Conservation (phyloP, 495 filamentous ascomycete species). For the Hypoxylon lenormandii region DNA sequence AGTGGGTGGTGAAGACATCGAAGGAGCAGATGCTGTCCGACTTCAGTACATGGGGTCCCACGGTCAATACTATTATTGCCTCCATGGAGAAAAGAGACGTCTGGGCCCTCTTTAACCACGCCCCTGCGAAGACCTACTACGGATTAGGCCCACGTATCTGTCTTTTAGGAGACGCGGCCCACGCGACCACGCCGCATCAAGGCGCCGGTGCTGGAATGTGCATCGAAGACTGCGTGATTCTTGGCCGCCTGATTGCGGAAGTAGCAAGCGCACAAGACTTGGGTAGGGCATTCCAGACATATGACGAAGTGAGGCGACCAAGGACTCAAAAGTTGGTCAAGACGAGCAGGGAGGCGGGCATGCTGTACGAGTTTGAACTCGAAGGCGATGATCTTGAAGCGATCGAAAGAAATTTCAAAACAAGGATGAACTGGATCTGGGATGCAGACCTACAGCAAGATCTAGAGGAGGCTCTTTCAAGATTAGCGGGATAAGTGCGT, state of each 20-base stretch:
- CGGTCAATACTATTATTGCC: constrained; percentile 50
- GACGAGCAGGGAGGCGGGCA: constrained; percentile 57
- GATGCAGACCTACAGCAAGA: constrained; percentile 48
- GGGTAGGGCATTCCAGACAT: constrained; percentile 69
- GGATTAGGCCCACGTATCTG: constrained; percentile 59
- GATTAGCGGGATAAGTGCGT: constrained; percentile 1
- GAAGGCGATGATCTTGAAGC: constrained; percentile 50
- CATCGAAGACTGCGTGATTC: constrained; percentile 74
- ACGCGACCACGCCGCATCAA: constrained; percentile 76
- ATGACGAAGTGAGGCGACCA: constrained; percentile 69
- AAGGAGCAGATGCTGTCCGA: constrained; percentile 69
- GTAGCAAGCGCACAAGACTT: constrained; percentile 55
- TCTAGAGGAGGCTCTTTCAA: constrained; percentile 35
- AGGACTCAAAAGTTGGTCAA: constrained; percentile 58
- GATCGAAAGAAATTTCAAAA: constrained; percentile 41
- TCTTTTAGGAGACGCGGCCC: constrained; percentile 76
- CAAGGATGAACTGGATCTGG: constrained; percentile 55
- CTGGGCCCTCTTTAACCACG: constrained; percentile 75
- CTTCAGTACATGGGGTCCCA: constrained; percentile 65
- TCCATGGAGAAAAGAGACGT: constrained; percentile 52
- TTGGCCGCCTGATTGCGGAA: constrained; percentile 68
- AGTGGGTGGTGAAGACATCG: constrained; percentile 68
- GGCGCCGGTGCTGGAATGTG: constrained; percentile 76
- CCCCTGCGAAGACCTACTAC: constrained; percentile 66
- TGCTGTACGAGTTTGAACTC: constrained; percentile 54